Base-by-base conservation (phyloP, 805 yeast genomes). In the Jamesozyma piceae region DNA sequence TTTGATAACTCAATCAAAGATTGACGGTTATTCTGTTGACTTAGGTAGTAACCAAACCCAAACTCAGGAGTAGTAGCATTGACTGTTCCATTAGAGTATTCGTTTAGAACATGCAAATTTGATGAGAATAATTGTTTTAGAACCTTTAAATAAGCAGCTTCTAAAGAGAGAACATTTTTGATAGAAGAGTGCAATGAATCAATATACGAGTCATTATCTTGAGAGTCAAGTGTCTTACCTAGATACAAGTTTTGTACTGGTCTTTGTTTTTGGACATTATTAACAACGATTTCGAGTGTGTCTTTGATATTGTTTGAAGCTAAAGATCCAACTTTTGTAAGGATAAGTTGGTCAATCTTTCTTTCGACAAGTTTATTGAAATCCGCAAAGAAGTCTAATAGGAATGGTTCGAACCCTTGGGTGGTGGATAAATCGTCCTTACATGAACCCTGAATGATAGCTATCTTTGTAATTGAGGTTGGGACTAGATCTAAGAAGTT, bases 11-110 rank as follows among this genome's bases (percentile, higher is more conserved):
- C 55, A 14, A 74, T 52, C 49, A 81, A 68, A 22, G 65, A 62
- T 22, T 61, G 55, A 42, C 74, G 73, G 48, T 73, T 71, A 50
- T 77, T 77, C 52, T 76, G 73, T 31, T 66, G 65, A 40, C 73
- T 75, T 51, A 88, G 63, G 58, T 71, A 87, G 22, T 75, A 66
- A 62, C 97, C 97, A 51, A 74, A 85, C 8, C 96, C 95, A 57
- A 68, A 89, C 64, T 88, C 97, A 20, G 97, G 97, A 40, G 78
- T 74, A 17, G 77, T 56, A 3, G 76, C 75, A 40, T 68, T 65
- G 35, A 70, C 66, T 18, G 59, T 54, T 29, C 66, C 64, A 20
- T 73, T 68, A 15, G 71, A 52, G 50, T 63, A 74, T 42, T 79
- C 78, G 62, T 86, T 82, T 58, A 83, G 68, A 30, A 88, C 63